Base-by-base conservation (phyloP, 768 basidiomycete genomes). In the Mrakia blollopis region DNA sequence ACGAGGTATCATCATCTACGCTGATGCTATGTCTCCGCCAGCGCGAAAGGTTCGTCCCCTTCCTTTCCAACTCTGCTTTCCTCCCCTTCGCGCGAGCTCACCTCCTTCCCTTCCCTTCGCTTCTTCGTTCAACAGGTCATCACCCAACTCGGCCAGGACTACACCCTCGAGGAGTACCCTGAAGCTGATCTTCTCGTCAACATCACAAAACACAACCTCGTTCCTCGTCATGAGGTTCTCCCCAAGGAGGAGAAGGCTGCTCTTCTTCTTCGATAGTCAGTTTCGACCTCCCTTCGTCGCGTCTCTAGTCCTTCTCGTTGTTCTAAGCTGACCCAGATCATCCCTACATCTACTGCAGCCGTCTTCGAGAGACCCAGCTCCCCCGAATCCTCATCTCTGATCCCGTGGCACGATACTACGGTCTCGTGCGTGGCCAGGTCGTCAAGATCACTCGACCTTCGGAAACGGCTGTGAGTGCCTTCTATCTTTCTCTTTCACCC, bases 401-500 rank as follows among this genome's bases (percentile, higher is more conserved):
- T 84, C 97, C 97, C 14, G 96, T 99, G n/a, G 94, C 97, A 60
- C 89, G 95, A 77, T 98, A 99, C 84, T 99, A 98, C 85, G 97
- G 97, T 72, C 88, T 99, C 76, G 88, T 90, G 81, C 89, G 97
- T 70, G 95, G 96, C 37, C 93, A 96, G 83, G 97, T 99, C 67
- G 97, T 99, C 84, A 98, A 97, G 87, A 98, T 99, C 81, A 98
- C 92, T 78, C 87, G 97, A 81, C 92, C 94, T 37, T 94, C 92
- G 84, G 97, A 98, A 87, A 99, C 97, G 25, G 92, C 91, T 79
- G 96, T 96, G 73, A 61, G 84, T 78, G 6, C 37, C 9, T 50
- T 35, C 28, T 16, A 32, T 41, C 41, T 25, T 11, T 32, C 37
- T 28, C 32, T 16, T 21, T 28, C 25, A 5, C 28, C 41, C 10